Conservation (phyloP, 371 early-diverging fungal species). For the Mucor sp. region DNA sequence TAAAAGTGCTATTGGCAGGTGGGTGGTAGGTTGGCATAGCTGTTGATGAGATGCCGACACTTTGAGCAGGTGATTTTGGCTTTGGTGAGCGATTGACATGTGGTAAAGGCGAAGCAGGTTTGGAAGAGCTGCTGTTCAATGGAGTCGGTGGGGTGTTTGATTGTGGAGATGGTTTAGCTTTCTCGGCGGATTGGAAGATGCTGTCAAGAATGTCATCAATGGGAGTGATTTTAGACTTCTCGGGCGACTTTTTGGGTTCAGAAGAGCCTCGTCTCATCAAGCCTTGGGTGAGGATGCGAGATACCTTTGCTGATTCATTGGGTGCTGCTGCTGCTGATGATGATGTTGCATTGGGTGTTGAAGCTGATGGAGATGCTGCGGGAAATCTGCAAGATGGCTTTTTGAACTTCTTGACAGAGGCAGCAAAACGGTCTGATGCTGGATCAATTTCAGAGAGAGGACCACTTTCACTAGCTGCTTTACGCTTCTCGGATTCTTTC, state of each 20-base stretch:
- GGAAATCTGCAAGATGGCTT: neutral
- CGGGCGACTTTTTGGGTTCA: neutral
- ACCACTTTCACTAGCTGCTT: neutral
- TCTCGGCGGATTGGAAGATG: neutral
- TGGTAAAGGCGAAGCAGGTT: neutral
- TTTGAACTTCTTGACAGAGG: neutral
- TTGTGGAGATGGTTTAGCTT: neutral
- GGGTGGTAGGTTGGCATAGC: no score
- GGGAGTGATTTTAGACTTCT: neutral
- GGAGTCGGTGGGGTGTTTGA: neutral
- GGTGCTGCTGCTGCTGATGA: neutral
- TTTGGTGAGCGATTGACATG: neutral
- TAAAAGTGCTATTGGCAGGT: no score
- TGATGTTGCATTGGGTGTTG: neutral
- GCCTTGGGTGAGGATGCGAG: neutral
- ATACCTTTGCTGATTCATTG: neutral
- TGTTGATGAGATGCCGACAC: neutral
- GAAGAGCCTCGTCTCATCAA: neutral
- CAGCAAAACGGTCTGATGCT: neutral
- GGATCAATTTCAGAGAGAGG: neutral
- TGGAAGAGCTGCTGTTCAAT: neutral
- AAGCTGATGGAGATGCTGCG: neutral
- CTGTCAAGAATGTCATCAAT: neutral
- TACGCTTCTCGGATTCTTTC: neutral
- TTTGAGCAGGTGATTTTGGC: neutral